Evolutionary conservation across 2,329 filamentous ascomycete genomes (phyloP).

Genomic region (Xylariaceae sp.): DNA sequence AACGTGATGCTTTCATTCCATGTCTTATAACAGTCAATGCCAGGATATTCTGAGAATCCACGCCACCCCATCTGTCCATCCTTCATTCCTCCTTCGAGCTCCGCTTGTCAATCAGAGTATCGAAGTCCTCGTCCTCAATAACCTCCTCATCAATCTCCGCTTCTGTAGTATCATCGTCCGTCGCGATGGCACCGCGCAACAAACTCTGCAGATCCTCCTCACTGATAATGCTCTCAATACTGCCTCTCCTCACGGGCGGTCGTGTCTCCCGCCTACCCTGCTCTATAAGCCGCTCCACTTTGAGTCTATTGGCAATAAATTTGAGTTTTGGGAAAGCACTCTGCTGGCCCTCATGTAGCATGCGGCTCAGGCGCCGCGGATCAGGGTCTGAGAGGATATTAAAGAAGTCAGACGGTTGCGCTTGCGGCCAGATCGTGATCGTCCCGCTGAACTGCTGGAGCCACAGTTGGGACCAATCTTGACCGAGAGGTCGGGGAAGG

Average conservation of each 20-base stretch:
- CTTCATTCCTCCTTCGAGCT: conserved; percentile 15
- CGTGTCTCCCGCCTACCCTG: conserved; percentile 53
- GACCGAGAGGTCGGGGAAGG: conserved; percentile 81
- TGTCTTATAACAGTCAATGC: too few species aligned
- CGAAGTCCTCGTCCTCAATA: conserved; percentile 24
- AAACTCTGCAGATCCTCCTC: conserved; percentile 56
- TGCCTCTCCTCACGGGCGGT: conserved; percentile 44
- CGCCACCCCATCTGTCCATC: not conserved
- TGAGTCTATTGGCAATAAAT: conserved; percentile 83
- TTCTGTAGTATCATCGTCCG: conserved; percentile 29
- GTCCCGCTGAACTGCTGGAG: conserved; percentile 92
- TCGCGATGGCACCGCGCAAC: conserved; percentile 30
- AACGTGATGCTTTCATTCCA: too few species aligned
- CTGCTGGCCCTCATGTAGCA: conserved; percentile 88
- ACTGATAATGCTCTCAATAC: conserved; percentile 57
- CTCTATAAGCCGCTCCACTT: conserved; percentile 70
- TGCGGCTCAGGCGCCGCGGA: conserved; percentile 68
- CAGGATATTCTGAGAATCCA: not conserved
- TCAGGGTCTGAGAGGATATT: conserved; percentile 84
- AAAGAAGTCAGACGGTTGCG: conserved; percentile 71
- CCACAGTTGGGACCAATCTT: conserved; percentile 97
- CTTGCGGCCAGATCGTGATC: conserved; percentile 93
- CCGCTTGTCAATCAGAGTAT: too few species aligned
- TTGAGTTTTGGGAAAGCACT: conserved; percentile 87
- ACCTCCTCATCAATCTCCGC: conserved; percentile 27